Conservation (phyloP, 1,284 basidiomycete genomes). For the Phylloboletellus chloephorus region DNA sequence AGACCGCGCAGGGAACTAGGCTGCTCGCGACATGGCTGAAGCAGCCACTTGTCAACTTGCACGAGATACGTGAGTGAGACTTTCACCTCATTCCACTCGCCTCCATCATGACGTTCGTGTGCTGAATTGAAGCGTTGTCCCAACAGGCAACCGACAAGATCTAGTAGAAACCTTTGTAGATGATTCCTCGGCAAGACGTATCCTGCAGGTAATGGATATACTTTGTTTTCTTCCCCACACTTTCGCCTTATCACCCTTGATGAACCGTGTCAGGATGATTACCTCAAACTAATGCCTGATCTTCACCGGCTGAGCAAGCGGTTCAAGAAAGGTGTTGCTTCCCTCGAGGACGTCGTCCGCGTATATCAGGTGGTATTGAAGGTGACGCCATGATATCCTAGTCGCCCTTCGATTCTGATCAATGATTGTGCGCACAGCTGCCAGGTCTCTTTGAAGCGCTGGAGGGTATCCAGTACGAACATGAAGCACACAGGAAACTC, state of each 20-base stretch:
- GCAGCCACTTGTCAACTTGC: slow-evolving; percentile 91
- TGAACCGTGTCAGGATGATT: slow-evolving; percentile 58
- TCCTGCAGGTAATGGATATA: slow-evolving; percentile 54
- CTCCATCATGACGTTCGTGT: neutral
- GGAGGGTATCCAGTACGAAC: slow-evolving; percentile 47
- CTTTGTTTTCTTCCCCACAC: neutral
- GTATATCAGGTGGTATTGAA: slow-evolving; percentile 87
- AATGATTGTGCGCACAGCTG: slow-evolving; percentile 44
- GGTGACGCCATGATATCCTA: slow-evolving; percentile 28
- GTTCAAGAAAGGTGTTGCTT: slow-evolving; percentile 82
- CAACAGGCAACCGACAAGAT: slow-evolving; percentile 72
- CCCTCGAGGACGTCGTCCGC: slow-evolving; percentile 92
- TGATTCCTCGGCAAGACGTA: slow-evolving; percentile 67
- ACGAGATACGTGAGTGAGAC: slow-evolving; percentile 75
- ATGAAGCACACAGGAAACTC: slow-evolving; percentile 46
- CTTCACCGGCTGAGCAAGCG: slow-evolving; percentile 90
- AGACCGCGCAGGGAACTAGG: slow-evolving; percentile 93
- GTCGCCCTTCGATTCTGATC: neutral
- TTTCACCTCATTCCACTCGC: neutral
- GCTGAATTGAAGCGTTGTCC: neutral
- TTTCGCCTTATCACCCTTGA: neutral
- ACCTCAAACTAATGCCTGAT: slow-evolving; percentile 90
- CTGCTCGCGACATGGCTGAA: slow-evolving; percentile 93
- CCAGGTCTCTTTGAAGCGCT: slow-evolving; percentile 69
- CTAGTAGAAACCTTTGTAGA: slow-evolving; percentile 86